phyloP scores from a whole-genome alignment of 2,329 filamentous ascomycete species.

The Cladosporium oxysporum region DNA sequence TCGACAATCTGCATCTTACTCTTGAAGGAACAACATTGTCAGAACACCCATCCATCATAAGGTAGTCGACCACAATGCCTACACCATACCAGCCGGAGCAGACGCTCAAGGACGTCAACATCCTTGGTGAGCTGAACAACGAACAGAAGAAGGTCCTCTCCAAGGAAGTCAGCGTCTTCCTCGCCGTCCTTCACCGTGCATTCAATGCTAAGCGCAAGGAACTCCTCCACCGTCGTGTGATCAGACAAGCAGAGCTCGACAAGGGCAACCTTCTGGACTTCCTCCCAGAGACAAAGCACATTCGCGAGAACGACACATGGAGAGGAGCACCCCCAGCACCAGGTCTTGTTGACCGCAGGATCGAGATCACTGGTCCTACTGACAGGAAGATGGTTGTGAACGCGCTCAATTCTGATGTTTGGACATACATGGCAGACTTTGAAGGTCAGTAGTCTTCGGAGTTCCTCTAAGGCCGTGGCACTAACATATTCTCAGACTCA shows the following conservation, averaged over 20 bases:
- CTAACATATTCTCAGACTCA: constrained; percentile 63
- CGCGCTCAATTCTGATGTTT: constrained; percentile 91
- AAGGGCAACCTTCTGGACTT: constrained; percentile 88
- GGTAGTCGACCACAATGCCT: constrained; percentile 24
- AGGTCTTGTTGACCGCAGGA: constrained; percentile 86
- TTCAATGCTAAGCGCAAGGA: constrained; percentile 89
- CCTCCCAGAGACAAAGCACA: constrained; percentile 90
- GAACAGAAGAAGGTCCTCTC: constrained; percentile 87
- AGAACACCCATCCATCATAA: background rate
- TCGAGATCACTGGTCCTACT: constrained; percentile 96
- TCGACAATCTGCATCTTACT: background rate
- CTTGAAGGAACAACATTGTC: background rate
- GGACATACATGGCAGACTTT: constrained; percentile 99
- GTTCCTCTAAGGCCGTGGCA: background rate
- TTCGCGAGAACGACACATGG: constrained; percentile 93
- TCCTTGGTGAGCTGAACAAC: constrained; percentile 77
- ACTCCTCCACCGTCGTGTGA: constrained; percentile 80
- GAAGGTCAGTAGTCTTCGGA: constrained; percentile 65
- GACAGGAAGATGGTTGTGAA: constrained; percentile 99
- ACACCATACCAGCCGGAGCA: constrained; percentile 51
- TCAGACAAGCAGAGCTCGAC: constrained; percentile 91
- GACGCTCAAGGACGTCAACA: constrained; percentile 83
- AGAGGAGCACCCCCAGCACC: constrained; percentile 88
- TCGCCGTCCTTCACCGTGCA: constrained; percentile 89
- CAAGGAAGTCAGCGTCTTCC: constrained; percentile 85